Conservation (phyloP, 257 asterid genomes). For the Paraleonurus japonicus region DNA sequence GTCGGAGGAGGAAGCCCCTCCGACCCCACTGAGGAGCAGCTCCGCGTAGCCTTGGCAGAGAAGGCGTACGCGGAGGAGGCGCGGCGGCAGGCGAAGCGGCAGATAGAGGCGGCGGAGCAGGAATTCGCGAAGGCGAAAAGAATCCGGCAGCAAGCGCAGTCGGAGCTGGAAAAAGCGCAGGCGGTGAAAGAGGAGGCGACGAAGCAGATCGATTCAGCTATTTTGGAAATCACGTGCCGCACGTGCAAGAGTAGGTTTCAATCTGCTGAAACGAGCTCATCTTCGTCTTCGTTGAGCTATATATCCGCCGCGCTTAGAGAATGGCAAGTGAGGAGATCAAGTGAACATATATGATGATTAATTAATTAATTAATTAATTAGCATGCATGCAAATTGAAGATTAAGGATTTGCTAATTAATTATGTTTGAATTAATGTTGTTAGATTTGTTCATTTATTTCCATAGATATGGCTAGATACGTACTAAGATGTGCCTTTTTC, state of each 20-base stretch:
- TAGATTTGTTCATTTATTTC: no score
- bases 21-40: conserved; percentile 34
- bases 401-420: not conserved
- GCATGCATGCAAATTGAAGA: no score
- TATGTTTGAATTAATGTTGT: not conserved
- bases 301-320: conserved; percentile 53
- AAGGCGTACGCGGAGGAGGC: conserved; percentile 74
- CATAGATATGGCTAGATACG: not conserved
- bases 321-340: conserved; percentile 26
- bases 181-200: conserved; percentile 58
- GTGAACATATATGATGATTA: no score
- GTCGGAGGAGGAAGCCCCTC: conserved; percentile 38
- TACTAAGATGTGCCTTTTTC: conserved; percentile 4
- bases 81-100: conserved; percentile 59
- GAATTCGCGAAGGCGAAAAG: conserved; percentile 75
- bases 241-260: conserved; percentile 63
- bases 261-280: not conserved
- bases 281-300: conserved; percentile 33
- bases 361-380: no score
- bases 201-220: conserved; percentile 49
- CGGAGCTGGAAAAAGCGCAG: conserved; percentile 61
- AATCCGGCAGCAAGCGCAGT: conserved; percentile 71
- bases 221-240: conserved; percentile 61
- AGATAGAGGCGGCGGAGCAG: conserved; percentile 69
- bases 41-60: conserved; percentile 57